phyloP scores from a whole-genome alignment of 164 flowering plant genomes.

The Macadamia integrifolia region DNA sequence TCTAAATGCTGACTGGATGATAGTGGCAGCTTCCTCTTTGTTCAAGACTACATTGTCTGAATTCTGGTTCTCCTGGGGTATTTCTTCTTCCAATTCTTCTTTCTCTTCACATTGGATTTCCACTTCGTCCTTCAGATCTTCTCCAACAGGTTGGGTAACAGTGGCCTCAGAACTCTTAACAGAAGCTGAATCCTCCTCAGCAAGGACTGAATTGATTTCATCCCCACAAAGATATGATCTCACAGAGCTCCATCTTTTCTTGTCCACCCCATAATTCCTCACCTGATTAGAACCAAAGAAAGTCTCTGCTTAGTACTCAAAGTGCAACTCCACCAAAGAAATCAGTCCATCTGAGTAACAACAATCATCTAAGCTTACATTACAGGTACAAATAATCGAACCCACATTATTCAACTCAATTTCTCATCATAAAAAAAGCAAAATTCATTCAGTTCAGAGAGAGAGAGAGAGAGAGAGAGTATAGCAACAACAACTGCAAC shows the following conservation, averaged over 20 bases:
- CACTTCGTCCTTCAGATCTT: slow-evolving; percentile 16
- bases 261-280: slow-evolving; percentile 36
- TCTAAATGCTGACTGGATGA: slow-evolving; percentile 73
- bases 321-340: neutral
- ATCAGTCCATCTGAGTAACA: slow-evolving; percentile 5
- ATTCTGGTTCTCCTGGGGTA: slow-evolving; percentile 21
- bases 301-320: neutral
- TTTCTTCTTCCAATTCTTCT: slow-evolving; percentile 9
- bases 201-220: slow-evolving; percentile 56
- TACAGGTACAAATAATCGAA: neutral
- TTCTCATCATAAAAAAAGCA: no score
- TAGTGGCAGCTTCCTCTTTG: slow-evolving; percentile 52
- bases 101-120: slow-evolving; percentile 13
- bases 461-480: neutral
- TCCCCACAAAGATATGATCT: slow-evolving; percentile 75
- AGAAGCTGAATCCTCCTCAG: slow-evolving; percentile 71
- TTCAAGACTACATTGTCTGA: slow-evolving; percentile 16
- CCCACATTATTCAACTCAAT: neutral
- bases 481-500: neutral
- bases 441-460: neutral
- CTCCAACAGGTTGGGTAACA: slow-evolving; percentile 40
- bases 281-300: slow-evolving; percentile 22
- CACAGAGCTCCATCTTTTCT: slow-evolving; percentile 58
- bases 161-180: slow-evolving; percentile 61
- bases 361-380: neutral